phyloP scores from a whole-genome alignment of 2,329 filamentous ascomycete genomes.

The Monilinia vaccinii-corymbosi region DNA sequence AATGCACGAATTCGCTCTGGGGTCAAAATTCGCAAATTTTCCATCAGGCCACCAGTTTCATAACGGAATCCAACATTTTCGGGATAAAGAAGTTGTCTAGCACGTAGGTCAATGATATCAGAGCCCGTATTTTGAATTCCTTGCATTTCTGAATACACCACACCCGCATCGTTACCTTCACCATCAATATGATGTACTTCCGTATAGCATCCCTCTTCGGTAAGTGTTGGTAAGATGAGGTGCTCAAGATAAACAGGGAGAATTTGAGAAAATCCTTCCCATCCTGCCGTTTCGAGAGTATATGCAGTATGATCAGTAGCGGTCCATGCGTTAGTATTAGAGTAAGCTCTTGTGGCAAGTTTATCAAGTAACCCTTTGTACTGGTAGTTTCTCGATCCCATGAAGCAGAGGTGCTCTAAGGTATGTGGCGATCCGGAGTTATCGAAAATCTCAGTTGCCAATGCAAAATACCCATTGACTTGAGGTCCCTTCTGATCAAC shows the following conservation, averaged over 20 bases:
- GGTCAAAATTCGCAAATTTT: constrained; percentile 76
- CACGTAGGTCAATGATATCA: constrained; percentile 80
- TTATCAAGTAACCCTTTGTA: constrained; percentile 96
- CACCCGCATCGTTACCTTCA: constrained; percentile 86
- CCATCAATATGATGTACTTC: constrained; percentile 96
- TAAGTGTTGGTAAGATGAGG: constrained; percentile 81
- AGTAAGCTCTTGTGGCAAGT: constrained; percentile 86
- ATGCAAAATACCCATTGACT: constrained; percentile 84
- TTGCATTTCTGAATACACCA: constrained; percentile 99
- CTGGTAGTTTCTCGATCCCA: constrained; percentile 86
- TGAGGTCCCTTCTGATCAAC: constrained; percentile 93
- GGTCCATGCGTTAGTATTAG: constrained; percentile 93
- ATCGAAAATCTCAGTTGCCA: constrained; percentile 96
- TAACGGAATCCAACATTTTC: constrained; percentile 89
- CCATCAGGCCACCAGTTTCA: constrained; percentile 97
- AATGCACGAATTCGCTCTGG: constrained; percentile 89
- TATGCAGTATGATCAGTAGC: constrained; percentile 95
- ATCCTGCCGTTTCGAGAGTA: constrained; percentile 88
- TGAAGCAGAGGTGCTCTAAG: constrained; percentile 74
- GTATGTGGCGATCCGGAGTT: constrained; percentile 89
- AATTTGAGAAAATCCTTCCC: constrained; percentile 94
- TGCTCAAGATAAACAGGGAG: constrained; percentile 94
- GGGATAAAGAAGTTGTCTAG: constrained; percentile 75
- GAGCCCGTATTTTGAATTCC: constrained; percentile 76
- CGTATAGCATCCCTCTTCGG: constrained; percentile 85